Conservation (phyloP, 257 asterid species). For the Forsythia viridissima region DNA sequence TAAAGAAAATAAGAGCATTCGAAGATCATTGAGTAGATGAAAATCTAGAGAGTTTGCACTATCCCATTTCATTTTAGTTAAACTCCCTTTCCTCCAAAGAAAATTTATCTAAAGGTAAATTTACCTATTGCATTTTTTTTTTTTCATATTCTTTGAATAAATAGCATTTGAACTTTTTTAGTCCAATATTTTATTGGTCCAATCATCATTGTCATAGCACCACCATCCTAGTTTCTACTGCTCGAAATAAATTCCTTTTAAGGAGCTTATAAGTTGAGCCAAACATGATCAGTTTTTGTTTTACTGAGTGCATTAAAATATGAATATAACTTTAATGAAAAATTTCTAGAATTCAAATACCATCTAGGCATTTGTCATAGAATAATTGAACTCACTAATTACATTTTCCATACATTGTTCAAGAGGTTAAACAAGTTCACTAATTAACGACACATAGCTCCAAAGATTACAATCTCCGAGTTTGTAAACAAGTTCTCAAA, state of each 20-base stretch:
- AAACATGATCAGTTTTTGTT: too few species aligned
- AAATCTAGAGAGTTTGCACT: too few species aligned
- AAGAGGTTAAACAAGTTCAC: neutral
- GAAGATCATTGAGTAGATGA: too few species aligned
- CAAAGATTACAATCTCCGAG: neutral
- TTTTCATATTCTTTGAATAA: neutral
- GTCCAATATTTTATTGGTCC: neutral
- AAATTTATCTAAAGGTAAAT: neutral
- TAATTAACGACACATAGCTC: neutral
- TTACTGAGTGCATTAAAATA: neutral
- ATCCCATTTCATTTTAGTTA: neutral
- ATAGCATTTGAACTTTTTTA: neutral
- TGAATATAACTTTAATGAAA: neutral
- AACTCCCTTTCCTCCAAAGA: neutral
- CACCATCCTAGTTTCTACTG: neutral
- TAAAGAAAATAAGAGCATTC: too few species aligned
- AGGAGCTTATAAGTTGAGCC: neutral
- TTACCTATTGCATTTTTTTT: neutral
- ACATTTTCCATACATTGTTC: neutral
- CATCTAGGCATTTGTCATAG: neutral
- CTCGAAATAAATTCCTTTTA: neutral
- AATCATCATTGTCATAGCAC: neutral
- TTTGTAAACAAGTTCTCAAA: neutral
- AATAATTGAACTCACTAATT: neutral
- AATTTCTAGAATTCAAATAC: neutral